These are phyloP conservation scores for Dimargaris verticillata DNA, from an alignment of 192 early-diverging fungal species.

Conservation along the genomic window DNA sequence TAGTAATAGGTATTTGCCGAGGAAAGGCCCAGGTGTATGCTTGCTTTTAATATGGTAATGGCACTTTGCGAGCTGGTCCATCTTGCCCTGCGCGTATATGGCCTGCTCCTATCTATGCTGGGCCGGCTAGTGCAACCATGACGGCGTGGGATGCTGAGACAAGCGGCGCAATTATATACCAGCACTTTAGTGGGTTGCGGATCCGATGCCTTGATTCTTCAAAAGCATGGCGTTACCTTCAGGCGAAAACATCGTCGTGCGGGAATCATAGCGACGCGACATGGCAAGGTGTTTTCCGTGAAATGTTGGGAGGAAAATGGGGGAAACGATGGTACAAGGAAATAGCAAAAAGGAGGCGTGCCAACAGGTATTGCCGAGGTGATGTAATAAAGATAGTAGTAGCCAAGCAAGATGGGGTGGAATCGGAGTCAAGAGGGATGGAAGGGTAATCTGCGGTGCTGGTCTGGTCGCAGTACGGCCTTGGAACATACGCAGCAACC, in stretches of 20 bases:
- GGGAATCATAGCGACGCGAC: constrained; percentile 94
- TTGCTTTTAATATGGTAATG: not conserved
- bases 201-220: not conserved
- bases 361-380: too few species aligned
- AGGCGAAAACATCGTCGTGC: constrained; percentile 98
- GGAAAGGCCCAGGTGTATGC: not conserved
- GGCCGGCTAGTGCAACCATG: not conserved
- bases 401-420: too few species aligned
- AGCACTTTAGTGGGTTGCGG: not conserved
- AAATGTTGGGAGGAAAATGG: too few species aligned
- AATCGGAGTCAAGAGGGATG: too few species aligned
- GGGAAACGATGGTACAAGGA: too few species aligned
- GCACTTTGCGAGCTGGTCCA: not conserved
- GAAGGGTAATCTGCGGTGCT: too few species aligned
- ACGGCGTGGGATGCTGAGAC: not conserved
- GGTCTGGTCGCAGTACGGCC: too few species aligned
- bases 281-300: constrained; percentile 24
- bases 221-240: constrained; percentile 50
- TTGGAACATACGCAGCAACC: too few species aligned
- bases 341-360: too few species aligned
- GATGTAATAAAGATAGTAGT: too few species aligned
- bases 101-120: not conserved
- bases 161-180: not conserved
- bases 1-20: not conserved
- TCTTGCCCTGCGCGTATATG: not conserved